Evolutionary conservation across 176 grass and related monocot genomes (phyloP).

Genomic region (Tuctoria greenei): DNA sequence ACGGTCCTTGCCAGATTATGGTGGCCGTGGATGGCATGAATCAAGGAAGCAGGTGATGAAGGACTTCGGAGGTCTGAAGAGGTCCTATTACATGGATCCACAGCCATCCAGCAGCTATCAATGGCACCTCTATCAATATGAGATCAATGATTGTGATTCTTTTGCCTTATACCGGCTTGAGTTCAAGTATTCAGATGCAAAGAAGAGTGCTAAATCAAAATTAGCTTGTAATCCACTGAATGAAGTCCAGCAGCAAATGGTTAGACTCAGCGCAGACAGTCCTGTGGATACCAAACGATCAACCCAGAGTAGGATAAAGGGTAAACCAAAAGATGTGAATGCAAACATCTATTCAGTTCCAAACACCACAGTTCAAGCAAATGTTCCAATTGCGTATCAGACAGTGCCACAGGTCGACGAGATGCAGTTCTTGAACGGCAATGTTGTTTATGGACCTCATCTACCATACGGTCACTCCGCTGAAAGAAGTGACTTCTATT

Average conservation of each 20-base stretch:
- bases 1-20: constrained; percentile 84
- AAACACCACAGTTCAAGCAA: constrained; percentile 47
- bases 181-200: constrained; percentile 76
- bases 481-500: constrained; percentile 55
- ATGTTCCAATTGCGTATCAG: constrained; percentile 47
- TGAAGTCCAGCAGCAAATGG: constrained; percentile 74
- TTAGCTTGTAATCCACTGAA: constrained; percentile 43
- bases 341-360: constrained; percentile 44
- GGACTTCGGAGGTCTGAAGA: constrained; percentile 80
- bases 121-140: constrained; percentile 94
- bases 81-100: constrained; percentile 97
- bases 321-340: constrained; percentile 44
- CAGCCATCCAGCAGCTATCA: constrained; percentile 71
- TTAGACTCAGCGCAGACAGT: constrained; percentile 60
- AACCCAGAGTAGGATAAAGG: constrained; percentile 41
- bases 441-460: constrained; percentile 78
- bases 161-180: constrained; percentile 85
- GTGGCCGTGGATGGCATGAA: constrained; percentile 86
- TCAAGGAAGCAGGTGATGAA: constrained; percentile 95
- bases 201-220: constrained; percentile 75
- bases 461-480: constrained; percentile 56
- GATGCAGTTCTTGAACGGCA: constrained; percentile 61
- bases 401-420: constrained; percentile 53
- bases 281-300: constrained; percentile 51
- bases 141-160: constrained; percentile 75